These are phyloP conservation scores for Podospora conica DNA, from an alignment of 495 filamentous ascomycete genomes.

Conservation along the genomic window DNA sequence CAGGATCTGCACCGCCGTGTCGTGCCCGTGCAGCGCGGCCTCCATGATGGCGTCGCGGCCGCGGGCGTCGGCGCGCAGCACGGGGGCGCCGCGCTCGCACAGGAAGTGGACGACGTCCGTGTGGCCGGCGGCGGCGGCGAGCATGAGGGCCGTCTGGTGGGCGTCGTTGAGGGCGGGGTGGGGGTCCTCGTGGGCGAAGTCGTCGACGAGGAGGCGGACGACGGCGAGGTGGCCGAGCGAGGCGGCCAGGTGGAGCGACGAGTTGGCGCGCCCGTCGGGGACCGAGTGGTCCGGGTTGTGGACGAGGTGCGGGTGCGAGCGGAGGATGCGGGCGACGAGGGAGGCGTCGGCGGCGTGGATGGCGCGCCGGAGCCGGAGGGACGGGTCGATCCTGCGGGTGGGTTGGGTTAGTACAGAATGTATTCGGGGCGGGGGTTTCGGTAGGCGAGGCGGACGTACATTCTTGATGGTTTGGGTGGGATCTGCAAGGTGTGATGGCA, in stretches of 20 bases:
- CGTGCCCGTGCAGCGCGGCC: constrained; percentile 49
- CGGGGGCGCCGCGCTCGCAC: constrained; percentile 33
- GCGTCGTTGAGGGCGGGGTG: constrained; percentile 62
- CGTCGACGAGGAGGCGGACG: constrained; percentile 44
- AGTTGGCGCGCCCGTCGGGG: constrained; percentile 56
- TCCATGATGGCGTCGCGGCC: constrained; percentile 55
- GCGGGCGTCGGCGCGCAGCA: constrained; percentile 48
- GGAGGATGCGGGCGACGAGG: constrained; percentile 67
- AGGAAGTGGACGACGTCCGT: constrained; percentile 57
- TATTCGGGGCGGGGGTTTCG: no score
- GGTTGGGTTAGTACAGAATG: neutral
- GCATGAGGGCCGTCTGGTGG: constrained; percentile 65
- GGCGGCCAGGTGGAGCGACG: constrained; percentile 70
- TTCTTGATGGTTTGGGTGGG: neutral
- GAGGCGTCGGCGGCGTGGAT: constrained; percentile 64
- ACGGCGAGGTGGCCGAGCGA: constrained; percentile 60
- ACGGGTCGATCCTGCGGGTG: constrained; percentile 56
- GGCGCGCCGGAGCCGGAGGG: constrained; percentile 62
- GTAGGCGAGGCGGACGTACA: no score
- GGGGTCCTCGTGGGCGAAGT: constrained; percentile 50
- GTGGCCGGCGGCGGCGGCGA: constrained; percentile 52
- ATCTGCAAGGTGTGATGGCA: no score
- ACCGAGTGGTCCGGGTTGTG: constrained; percentile 61
- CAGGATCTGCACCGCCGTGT: constrained; percentile 55
- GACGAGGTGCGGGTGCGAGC: constrained; percentile 59